Evolutionary conservation across 257 asterid species (phyloP), one percentile per base, ranked within the genome.

Genomic region (Solanum microdontum): DNA sequence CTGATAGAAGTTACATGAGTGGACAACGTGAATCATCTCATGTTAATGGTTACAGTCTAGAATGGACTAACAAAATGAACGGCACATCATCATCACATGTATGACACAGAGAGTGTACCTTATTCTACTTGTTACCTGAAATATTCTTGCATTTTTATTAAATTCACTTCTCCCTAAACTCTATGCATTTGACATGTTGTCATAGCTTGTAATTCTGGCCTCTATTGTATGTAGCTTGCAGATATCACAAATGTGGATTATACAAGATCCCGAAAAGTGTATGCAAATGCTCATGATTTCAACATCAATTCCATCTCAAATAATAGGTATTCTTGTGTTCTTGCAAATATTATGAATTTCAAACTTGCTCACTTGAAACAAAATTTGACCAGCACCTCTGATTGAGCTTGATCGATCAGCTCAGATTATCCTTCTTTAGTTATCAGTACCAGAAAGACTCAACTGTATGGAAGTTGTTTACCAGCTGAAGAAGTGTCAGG

Each of bases 261-360:
- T 70, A 97, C 95, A 60, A 92, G 95, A 92, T 94, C 98, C 87
- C 91, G 98, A 91, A 94, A 95, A 92, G 94, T 94, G 40, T 95
- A 95, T 91, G 95, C 98, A 13, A 96, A 95, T 89, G 98, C 98
- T 5, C 98, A 95, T 88, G 98, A 95, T 89, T 95, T 94, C 91
- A 97, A 95, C 87, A 94, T 95, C 89, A 95, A 95, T 91, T 95
- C 98, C 83, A 95, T 95, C 91, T 95, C 98, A 86, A 95, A 89
- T 90, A 95, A 95, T 92, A 95, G 98, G 98, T 95, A 45, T 80
- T 80, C 40, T 28, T 45, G 4, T 28, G 85, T 28, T 28, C 39
- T 48, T 80, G 26, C 24, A 48, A 45, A 45, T 80, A 28, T 80
- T 45, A 28, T 80, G 37, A 80, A 48, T 17, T 28, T 43, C 21